Base-by-base conservation (phyloP, 305 asterid genomes). In the Coffea humblotiana region DNA sequence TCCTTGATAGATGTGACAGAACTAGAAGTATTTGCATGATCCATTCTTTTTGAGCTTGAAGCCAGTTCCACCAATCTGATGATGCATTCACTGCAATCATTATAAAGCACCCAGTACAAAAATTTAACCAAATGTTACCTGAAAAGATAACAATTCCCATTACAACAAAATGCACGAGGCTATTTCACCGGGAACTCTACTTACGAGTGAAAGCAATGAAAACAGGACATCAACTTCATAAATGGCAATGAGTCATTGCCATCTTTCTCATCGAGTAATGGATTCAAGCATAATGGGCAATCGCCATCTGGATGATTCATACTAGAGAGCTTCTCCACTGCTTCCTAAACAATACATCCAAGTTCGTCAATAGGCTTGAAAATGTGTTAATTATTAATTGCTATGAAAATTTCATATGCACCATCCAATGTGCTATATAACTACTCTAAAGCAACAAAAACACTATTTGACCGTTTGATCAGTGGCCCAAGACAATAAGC, bases 151-250 rank as follows among this genome's bases (percentile, higher is more conserved):
- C 56, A 40, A 71, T 75, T 78, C 13, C 8, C 69, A 35, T 56
- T 74, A 29, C 54, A 78, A 72, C 54, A 10, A 52, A 45, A 51
- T 56, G 77, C 27, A 72, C 27, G 43, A 61, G 51, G 23, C 43
- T 32, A 52, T 35, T 32, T 69, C 35, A 82, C 23, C 1, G 21
- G 23, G 40, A 64, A 73, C 77, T 15, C 11, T 23, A 77, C 89
- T 88, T 78, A 94, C 99, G 98, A 90, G 82, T 96, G 99, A 88
- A 96, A 94, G 86, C 99, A 96, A 84, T 96, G 99, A 87, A 91
- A 96, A 90, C 99, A 96, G 82, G 98, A 92, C 99, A 96, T 96
- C 85, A 96, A 84, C 91, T 96, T 94, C 99, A 96, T 96, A 88
- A 91, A 96, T 69, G 95, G 93, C 78, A 80, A 72, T 2, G 90